These are phyloP conservation scores for Colletotrichum simmondsii DNA, from an alignment of 2,329 filamentous ascomycete genomes.

Conservation along the genomic window DNA sequence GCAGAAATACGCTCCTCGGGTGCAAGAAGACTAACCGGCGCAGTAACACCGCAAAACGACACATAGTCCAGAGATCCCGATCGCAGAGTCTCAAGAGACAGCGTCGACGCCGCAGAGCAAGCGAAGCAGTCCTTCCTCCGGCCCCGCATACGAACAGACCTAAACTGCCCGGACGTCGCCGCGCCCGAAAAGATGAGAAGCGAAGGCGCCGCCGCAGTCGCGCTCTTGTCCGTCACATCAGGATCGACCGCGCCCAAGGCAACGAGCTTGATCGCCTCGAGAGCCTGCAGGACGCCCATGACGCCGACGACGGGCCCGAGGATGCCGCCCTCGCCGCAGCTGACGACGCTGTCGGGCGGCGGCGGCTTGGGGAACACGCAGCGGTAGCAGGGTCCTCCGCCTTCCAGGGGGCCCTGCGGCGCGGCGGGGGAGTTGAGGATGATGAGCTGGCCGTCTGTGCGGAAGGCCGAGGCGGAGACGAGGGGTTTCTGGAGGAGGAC, in stretches of 20 bases:
- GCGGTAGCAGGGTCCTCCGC: constrained; percentile 87
- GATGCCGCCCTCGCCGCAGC: constrained; percentile 93
- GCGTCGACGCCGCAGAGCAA: constrained; percentile 72
- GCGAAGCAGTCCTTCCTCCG: constrained; percentile 78
- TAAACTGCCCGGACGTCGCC: constrained; percentile 63
- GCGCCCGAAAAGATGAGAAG: constrained; percentile 62
- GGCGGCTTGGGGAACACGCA: constrained; percentile 93
- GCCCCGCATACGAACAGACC: constrained; percentile 78
- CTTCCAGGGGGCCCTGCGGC: constrained; percentile 60
- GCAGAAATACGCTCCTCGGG: constrained; percentile 76
- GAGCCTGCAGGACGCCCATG: constrained; percentile 92
- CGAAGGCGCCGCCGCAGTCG: constrained; percentile 36
- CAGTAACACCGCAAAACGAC: constrained; percentile 80
- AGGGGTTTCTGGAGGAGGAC: constrained; percentile 83
- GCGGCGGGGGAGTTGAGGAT: constrained; percentile 84
- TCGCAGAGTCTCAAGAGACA: constrained; percentile 72
- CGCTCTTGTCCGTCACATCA: not conserved
- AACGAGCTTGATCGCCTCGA: constrained; percentile 90
- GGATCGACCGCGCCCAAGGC: constrained; percentile 50
- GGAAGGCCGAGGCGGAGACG: constrained; percentile 88
- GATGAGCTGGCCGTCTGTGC: constrained; percentile 90
- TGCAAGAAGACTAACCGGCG: constrained; percentile 65
- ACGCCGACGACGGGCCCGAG: constrained; percentile 90
- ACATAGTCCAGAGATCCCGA: constrained; percentile 82
- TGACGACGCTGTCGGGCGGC: constrained; percentile 82